These are phyloP conservation scores for Solanum pinnatisectum DNA, from an alignment of 257 asterid genomes.

Conservation along the genomic window DNA sequence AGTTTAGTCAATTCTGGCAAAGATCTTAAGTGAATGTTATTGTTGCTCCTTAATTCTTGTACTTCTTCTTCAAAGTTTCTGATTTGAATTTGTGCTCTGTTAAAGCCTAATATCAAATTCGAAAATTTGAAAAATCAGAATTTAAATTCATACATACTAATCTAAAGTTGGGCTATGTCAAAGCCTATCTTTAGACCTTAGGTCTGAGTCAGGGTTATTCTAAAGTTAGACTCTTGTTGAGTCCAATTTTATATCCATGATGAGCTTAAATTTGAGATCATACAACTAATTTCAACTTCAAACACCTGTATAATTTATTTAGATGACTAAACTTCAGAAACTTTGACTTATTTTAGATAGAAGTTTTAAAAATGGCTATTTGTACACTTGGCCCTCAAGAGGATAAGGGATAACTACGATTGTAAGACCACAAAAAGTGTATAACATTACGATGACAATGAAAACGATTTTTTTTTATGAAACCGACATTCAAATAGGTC, in stretches of 20 bases:
- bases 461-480: too few relatives aligned
- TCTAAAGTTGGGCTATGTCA: too few relatives aligned
- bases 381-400: neutral
- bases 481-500: conserved; percentile 6
- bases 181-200: neutral
- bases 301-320: neutral
- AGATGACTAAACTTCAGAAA: neutral
- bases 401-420: neutral
- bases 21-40: too few relatives aligned
- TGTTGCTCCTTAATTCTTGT: too few relatives aligned
- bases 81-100: too few relatives aligned
- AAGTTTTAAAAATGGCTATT: neutral
- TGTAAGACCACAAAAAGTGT: neutral
- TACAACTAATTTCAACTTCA: neutral
- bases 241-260: neutral
- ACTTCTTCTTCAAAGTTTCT: too few relatives aligned
- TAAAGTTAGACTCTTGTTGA: neutral
- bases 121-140: neutral
- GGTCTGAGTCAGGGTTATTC: neutral
- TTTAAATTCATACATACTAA: neutral
- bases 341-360: neutral
- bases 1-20: too few relatives aligned
- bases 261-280: neutral
- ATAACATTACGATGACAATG: neutral
- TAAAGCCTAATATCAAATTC: too few relatives aligned